Percentiles rank a stretch among this genome's conserved stretches.
Evolutionary conservation across 2,329 filamentous ascomycete genomes (phyloP).

Genomic region (Fusarium anguioides): DNA sequence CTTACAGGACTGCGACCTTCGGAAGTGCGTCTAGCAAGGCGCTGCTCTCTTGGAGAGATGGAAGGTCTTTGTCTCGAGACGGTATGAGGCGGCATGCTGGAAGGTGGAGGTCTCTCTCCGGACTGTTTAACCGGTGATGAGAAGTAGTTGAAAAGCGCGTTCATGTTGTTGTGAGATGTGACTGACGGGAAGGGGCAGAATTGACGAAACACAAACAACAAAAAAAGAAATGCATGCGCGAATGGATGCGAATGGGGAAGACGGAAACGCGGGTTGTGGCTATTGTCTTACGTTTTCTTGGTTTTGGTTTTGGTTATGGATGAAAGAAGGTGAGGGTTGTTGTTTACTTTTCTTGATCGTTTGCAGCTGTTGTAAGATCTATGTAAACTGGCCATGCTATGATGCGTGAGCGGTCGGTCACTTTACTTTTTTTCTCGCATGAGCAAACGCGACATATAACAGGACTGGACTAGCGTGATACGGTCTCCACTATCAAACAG

Average conservation of each 20-base stretch:
- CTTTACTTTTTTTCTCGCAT: neutral
- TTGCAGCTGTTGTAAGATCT: neutral
- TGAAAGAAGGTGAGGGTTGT: too few species aligned
- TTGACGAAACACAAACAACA: neutral
- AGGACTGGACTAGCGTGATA: neutral
- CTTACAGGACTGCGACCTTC: conserved; percentile 35
- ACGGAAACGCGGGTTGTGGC: neutral
- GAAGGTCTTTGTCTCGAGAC: conserved; percentile 14
- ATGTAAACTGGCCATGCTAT: conserved; percentile 8
- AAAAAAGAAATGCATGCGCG: neutral
- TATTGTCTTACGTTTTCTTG: conserved; percentile 17
- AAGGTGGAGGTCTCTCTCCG: neutral
- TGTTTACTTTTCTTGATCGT: conserved; percentile 23
- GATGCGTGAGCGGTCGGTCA: conserved; percentile 7
- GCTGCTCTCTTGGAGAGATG: conserved; percentile 32
- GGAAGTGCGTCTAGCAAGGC: conserved; percentile 26
- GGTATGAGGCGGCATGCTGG: conserved; percentile 31
- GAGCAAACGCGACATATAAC: neutral
- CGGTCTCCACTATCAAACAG: neutral
- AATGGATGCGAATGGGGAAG: neutral
- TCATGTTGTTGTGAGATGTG: conserved; percentile 14
- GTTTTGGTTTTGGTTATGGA: neutral
- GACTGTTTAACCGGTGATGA: conserved; percentile 43
- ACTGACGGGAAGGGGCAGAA: neutral
- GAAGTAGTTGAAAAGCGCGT: conserved; percentile 26